phyloP scores from a whole-genome alignment of 1,139 yeast genomes.

The Yamadazyma diospyri region DNA sequence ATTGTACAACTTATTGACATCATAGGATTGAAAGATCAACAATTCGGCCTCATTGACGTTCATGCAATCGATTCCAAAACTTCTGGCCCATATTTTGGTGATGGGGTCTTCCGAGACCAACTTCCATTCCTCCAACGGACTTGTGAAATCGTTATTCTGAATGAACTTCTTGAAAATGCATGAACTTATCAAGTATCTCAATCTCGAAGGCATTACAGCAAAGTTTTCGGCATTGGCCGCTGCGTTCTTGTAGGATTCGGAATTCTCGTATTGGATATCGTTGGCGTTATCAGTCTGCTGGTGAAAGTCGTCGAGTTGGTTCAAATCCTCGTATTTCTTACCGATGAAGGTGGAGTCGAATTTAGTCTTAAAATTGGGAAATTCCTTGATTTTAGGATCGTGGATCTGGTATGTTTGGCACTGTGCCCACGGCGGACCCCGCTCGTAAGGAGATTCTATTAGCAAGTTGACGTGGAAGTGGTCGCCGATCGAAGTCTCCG shows the following conservation, averaged over 20 bases:
- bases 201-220: constrained; percentile 48
- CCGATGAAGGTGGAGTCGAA: constrained; percentile 30
- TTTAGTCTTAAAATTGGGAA: constrained; percentile 41
- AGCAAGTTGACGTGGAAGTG: constrained; percentile 17
- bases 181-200: constrained; percentile 47
- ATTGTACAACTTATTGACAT: constrained; percentile 28
- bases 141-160: constrained; percentile 20
- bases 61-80: constrained; percentile 50
- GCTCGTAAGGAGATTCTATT: constrained; percentile 38
- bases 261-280: constrained; percentile 35
- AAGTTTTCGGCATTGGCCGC: constrained; percentile 26
- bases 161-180: constrained; percentile 45
- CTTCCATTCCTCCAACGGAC: constrained; percentile 39
- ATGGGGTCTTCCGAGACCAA: constrained; percentile 54
- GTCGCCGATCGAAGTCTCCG: constrained; percentile 6
- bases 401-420: constrained; percentile 44
- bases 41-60: constrained; percentile 53
- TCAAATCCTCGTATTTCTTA: constrained; percentile 9
- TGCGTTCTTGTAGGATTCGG: constrained; percentile 25
- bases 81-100: constrained; percentile 51
- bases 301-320: constrained; percentile 2
- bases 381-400: constrained; percentile 44
- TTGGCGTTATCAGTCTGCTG: constrained; percentile 13
- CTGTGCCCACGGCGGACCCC: constrained; percentile 48
- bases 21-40: constrained; percentile 35